A percentile compares a stretch with the other conserved stretches of the same genome.
These are phyloP conservation scores for Endothia cerciana DNA, from an alignment of 2,329 filamentous ascomycete genomes.

Conservation along the genomic window DNA sequence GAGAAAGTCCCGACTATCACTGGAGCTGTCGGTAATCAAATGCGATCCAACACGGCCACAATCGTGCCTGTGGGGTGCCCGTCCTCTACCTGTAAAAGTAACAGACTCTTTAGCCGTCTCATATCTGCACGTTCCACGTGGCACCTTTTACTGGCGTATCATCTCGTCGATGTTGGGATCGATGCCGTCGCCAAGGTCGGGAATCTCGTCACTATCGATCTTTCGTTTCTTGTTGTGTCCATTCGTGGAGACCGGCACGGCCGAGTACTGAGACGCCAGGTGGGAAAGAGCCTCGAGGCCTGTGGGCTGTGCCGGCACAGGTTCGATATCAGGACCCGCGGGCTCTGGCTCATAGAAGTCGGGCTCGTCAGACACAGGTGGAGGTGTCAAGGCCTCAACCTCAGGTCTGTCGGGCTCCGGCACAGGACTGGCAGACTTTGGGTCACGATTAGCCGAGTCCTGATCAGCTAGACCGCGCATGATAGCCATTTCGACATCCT, in stretches of 20 bases:
- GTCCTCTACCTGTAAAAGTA: neutral
- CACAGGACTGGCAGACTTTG: constrained; percentile 49
- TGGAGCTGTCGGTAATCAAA: neutral
- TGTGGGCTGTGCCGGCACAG: constrained; percentile 35
- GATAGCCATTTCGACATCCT: constrained; percentile 87
- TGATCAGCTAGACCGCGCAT: constrained; percentile 76
- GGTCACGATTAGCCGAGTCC: constrained; percentile 51
- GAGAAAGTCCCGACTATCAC: neutral
- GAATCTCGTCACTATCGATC: constrained; percentile 56
- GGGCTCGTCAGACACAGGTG: constrained; percentile 56
- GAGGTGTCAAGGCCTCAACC: constrained; percentile 86
- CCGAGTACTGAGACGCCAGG: constrained; percentile 51
- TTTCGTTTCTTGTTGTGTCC: constrained; percentile 61
- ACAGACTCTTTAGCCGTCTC: neutral
- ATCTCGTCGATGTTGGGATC: constrained; percentile 62
- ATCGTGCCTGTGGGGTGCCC: neutral
- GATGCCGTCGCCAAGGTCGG: constrained; percentile 59
- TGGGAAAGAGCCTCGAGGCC: constrained; percentile 47
- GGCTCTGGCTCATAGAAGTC: constrained; percentile 31
- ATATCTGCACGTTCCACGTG: neutral
- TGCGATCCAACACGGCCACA: neutral
- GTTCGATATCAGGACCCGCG: constrained; percentile 27
- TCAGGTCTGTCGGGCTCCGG: constrained; percentile 74
- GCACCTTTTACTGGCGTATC: constrained; percentile 40
- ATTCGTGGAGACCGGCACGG: constrained; percentile 47